Evolutionary conservation across 176 grass and related monocot species (phyloP).

Genomic region (Elymus sibiricus): DNA sequence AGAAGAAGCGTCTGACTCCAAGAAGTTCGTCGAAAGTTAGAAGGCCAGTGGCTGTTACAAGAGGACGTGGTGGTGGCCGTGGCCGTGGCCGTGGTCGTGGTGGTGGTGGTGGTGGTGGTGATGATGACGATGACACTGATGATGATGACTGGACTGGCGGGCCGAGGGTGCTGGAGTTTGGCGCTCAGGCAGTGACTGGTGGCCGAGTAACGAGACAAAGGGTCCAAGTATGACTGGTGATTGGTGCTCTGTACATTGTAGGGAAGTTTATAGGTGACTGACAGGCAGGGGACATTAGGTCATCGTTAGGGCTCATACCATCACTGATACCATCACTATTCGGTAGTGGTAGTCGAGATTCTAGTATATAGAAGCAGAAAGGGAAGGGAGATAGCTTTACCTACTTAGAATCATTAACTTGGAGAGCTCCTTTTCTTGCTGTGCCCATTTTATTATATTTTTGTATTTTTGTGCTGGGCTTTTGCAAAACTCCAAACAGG

Average conservation of each 20-base stretch:
- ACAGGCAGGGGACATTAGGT: slow-evolving; percentile 25
- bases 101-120: slow-evolving; percentile 6
- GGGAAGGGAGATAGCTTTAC: slow-evolving; percentile 50
- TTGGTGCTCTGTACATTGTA: slow-evolving; percentile 57
- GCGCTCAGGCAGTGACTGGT: slow-evolving; percentile 49
- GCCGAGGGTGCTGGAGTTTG: slow-evolving; percentile 70
- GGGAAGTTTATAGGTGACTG: slow-evolving; percentile 28
- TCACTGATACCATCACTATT: not conserved
- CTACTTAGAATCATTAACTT: slow-evolving; percentile 52
- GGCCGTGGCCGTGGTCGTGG: not conserved
- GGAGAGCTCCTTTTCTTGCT: slow-evolving; percentile 54
- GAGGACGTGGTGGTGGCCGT: slow-evolving; percentile 22
- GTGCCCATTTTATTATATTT: slow-evolving; percentile 16
- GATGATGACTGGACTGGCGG: slow-evolving; percentile 76
- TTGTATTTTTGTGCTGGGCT: slow-evolving; percentile 43
- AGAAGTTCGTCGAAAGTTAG: slow-evolving; percentile 62
- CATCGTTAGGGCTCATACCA: slow-evolving; percentile 25
- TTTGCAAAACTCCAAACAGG: slow-evolving; percentile 25
- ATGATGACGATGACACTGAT: slow-evolving; percentile 37
- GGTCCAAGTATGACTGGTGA: slow-evolving; percentile 48
- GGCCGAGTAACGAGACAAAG: slow-evolving; percentile 71
- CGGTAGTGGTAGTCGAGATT: not conserved
- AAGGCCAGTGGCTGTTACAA: slow-evolving; percentile 35
- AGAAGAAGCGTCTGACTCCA: slow-evolving; percentile 71
- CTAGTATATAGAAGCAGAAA: slow-evolving; percentile 62